Evolutionary conservation across 805 yeast genomes (phyloP), one percentile per base, ranked within the genome.

Genomic region (Scheffersomyces lignosus): DNA sequence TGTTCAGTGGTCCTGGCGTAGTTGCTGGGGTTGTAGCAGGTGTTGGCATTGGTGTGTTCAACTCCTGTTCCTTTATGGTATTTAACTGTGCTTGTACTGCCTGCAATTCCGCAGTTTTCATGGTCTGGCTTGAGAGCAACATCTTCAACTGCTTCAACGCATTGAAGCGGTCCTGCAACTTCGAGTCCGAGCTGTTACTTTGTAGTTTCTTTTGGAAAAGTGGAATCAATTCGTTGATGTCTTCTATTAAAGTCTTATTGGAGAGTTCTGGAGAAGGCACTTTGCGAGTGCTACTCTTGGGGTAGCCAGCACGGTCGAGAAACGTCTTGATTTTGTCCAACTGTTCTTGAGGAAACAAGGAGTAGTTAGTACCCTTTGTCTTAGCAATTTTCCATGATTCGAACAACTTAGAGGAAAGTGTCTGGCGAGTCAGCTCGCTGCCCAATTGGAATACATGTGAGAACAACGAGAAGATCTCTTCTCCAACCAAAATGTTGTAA

Each of bases 371-470:
- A 12, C 66, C 69, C 28, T 76, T 70, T 2, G 79, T 67, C 33
- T 75, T 79, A 22, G 90, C 78, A 31, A 62, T 64, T 57, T 85
- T 82, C 99, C 99, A 93, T 13, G 96, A 87, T 55, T 81, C 81
- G 63, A 87, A 91, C 44, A 93, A 64, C 45, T 81, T 83, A 38
- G 80, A 80, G 58, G 93, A 66, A 58, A 84, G 86, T 18, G 50
- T 47, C 33, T 74, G 70, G 47, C 98, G 74, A 12, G 82, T 77
- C n/a, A 71, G 62, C 49, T 87, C 95, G 51, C 80, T 83, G 27
- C 87, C 91, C 37, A 83, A 65, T n/a, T 87, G 74, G 56, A 86
- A 93, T 2, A 89, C 82, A 44, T 78, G 80, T 17, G 85, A 80
- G 61, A 84, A 91, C 3, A 86, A 66, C 47, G 74, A 77, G 63